Conservation (phyloP, 2,329 filamentous ascomycete genomes). For the Kalaharituber pfeilii region DNA sequence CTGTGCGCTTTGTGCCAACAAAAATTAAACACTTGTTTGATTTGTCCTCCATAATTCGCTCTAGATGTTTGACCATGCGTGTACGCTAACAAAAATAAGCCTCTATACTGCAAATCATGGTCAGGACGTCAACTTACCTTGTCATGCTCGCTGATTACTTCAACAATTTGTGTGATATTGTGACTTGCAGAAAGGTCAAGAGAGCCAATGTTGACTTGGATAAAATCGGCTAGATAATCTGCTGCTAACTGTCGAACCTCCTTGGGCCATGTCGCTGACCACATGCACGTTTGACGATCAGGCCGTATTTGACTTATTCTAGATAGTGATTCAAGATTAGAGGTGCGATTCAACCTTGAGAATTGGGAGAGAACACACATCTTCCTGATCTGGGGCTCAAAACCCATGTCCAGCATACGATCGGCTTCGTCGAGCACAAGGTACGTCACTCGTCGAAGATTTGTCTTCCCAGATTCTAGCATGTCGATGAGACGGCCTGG, state of each 20-base stretch:
- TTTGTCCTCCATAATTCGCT: constrained; percentile 95
- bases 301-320: constrained; percentile 69
- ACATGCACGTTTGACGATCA: constrained; percentile 82
- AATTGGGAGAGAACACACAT: constrained; percentile 1
- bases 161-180: constrained; percentile 86
- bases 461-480: constrained; percentile 80
- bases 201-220: constrained; percentile 96
- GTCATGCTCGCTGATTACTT: constrained; percentile 78
- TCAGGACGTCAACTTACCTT: constrained; percentile 48
- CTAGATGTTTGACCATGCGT: constrained; percentile 89
- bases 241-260: constrained; percentile 87
- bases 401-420: constrained; percentile 99
- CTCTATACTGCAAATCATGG: constrained; percentile 4
- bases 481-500: constrained; percentile 95
- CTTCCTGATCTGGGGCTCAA: constrained; percentile 33
- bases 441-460: constrained; percentile 74
- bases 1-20: constrained; percentile 83
- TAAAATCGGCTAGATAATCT: constrained; percentile 83
- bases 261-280: constrained; percentile 88
- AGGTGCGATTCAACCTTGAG: constrained; percentile 52
- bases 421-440: constrained; percentile 94
- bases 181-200: constrained; percentile 96
- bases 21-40: constrained; percentile 92
- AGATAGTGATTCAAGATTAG: constrained; percentile 50
- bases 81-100: constrained; percentile 31